Base-by-base conservation (phyloP, 1,139 yeast species). In the Sugiyamaella neomexicana region DNA sequence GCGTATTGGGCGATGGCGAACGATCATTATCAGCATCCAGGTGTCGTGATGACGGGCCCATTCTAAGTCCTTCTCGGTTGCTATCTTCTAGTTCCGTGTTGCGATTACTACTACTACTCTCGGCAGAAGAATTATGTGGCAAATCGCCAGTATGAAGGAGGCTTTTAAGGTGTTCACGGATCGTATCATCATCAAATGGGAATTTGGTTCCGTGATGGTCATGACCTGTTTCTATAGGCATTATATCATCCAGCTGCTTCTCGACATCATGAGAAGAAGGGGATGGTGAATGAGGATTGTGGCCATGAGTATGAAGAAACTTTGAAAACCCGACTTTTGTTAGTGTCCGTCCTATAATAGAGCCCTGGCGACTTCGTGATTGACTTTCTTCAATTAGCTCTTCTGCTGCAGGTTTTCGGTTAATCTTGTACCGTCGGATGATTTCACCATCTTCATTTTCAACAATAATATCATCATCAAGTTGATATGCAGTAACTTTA, bases 361-460 rank as follows among this genome's bases (percentile, higher is more conserved):
- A 37, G n/a, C 41, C 44, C 41, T 37, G 42, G 10, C 49, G 49
- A 7, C 52, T 10, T 27, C 53, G 29, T 1, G 41, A 31, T 2
- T 16, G 40, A 9, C 34, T 12, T 1, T 49, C 58, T 9, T 43
- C 53, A 15, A 54, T 27, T 10, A 38, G 55, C 16, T 59, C 54
- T 2, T 58, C 52, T 6, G 58, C 60, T 1, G 63, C 25, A 20
- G 25, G 65, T 59, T 82, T 88, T 15, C 80, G 78, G 62, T 85
- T 86, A 53, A 89, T 84, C 62, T 75, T 80, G 71, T 90, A 93
- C 55, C 96, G 78, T 65, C 96, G 81, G 46, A 93, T 76, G 55
- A 93, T 82, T 63, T 93, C 98, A 61, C 99, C 99, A 37, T 90
- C 96, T 46, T 81, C 89, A 66, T 90, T 88, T 69, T 93, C 99